Evolutionary conservation across 1,284 basidiomycete genomes (phyloP).

Genomic region (Gastroboletus turbinatus): DNA sequence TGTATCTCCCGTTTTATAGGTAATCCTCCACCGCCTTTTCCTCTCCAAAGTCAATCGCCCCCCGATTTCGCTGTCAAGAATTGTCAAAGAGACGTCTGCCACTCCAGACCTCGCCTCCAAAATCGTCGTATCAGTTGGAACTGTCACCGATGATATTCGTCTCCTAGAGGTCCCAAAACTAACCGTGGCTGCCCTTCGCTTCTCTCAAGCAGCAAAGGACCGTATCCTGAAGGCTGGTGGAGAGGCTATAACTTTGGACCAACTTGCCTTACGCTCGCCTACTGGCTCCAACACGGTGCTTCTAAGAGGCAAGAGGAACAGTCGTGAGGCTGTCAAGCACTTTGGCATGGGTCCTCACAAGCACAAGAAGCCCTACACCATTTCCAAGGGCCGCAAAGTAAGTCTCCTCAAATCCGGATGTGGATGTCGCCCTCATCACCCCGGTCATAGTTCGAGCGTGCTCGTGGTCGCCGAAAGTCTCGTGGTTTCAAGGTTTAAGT

Average conservation of each 20-base stretch:
- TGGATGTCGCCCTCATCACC: conserved; percentile 7
- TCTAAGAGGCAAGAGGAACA: conserved; percentile 89
- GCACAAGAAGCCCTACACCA: conserved; percentile 93
- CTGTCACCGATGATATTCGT: conserved; percentile 97
- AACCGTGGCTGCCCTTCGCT: conserved; percentile 91
- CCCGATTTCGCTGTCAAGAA: conserved; percentile 91
- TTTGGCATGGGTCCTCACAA: conserved; percentile 94
- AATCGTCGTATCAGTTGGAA: conserved; percentile 88
- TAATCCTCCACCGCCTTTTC: conserved; percentile 94
- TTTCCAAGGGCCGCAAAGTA: conserved; percentile 94
- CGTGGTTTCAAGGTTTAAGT: conserved; percentile 82
- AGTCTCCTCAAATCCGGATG: not conserved
- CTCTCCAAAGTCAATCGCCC: conserved; percentile 98
- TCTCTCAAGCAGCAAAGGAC: conserved; percentile 91
- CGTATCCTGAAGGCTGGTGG: conserved; percentile 96
- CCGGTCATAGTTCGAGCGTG: conserved; percentile 72
- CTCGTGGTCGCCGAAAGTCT: conserved; percentile 92
- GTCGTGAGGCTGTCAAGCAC: conserved; percentile 94
- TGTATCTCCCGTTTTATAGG: conserved; percentile 42
- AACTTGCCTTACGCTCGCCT: conserved; percentile 91
- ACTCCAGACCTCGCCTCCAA: conserved; percentile 76
- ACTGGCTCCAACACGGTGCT: conserved; percentile 96
- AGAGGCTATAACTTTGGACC: conserved; percentile 94
- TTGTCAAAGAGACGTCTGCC: conserved; percentile 77
- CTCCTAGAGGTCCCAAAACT: conserved; percentile 87